Conservation (phyloP, 768 basidiomycete species). For the Boletus pseudo-olivaceus region DNA sequence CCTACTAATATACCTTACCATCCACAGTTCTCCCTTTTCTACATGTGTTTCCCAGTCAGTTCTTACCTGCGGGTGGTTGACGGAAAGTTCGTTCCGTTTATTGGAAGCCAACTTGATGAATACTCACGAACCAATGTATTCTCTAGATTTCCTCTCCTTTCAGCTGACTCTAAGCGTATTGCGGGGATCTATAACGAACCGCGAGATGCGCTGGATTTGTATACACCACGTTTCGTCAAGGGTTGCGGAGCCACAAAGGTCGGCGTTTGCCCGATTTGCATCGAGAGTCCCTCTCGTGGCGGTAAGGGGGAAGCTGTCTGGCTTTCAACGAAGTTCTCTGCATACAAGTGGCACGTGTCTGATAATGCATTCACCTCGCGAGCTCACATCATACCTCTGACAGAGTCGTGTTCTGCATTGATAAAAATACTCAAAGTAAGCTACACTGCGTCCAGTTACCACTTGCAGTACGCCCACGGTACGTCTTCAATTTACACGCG, state of each 20-base stretch:
- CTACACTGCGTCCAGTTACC: slow-evolving; percentile 49
- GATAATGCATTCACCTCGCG: neutral
- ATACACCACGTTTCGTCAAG: slow-evolving; percentile 74
- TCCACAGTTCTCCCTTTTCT: slow-evolving; percentile 56
- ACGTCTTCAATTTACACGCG: slow-evolving; percentile 11
- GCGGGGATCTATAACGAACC: slow-evolving; percentile 58
- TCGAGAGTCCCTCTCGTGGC: slow-evolving; percentile 56
- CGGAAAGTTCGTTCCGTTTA: slow-evolving; percentile 34
- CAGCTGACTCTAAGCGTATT: slow-evolving; percentile 19
- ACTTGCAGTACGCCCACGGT: slow-evolving; percentile 82
- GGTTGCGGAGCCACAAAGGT: slow-evolving; percentile 66
- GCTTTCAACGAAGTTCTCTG: slow-evolving; percentile 77
- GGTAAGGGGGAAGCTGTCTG: slow-evolving; percentile 64
- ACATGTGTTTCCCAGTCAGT: slow-evolving; percentile 66
- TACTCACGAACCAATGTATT: neutral
- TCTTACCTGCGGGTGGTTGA: slow-evolving; percentile 45
- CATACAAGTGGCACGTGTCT: slow-evolving; percentile 68
- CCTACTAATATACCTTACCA: slow-evolving; percentile 47
- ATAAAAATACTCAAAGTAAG: slow-evolving; percentile 6
- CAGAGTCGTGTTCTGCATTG: slow-evolving; percentile 16
- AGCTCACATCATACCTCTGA: slow-evolving; percentile 2
- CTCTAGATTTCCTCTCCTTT: slow-evolving; percentile 18
- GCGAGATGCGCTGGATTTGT: slow-evolving; percentile 60
- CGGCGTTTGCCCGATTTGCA: slow-evolving; percentile 76
- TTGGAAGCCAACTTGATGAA: neutral